Evolutionary conservation across 345 rosid genomes (phyloP), one percentile per base, ranked within the genome.

Genomic region (Raphanus sativus): DNA sequence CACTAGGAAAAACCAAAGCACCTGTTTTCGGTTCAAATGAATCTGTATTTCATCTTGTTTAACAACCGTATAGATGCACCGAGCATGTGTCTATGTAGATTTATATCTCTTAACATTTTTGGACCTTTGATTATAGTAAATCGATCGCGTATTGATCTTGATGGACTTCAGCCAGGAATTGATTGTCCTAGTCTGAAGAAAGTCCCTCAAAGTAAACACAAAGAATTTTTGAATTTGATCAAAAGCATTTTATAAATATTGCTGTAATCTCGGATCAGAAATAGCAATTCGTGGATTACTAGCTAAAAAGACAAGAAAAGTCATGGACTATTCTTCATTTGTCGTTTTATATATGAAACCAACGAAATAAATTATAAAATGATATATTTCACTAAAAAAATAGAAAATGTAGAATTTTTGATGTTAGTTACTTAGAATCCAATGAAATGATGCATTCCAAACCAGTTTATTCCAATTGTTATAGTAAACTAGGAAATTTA

Each of bases 321-420:
- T 77, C 81, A 71, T 58, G 67, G 67, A 58, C 55, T 29, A 25
- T 8, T 48, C 81, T 71, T 65, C 38, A 55, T 29, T 77, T 33
- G 25, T 42, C 33, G 80, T 38, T 38, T 38, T 11, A 38, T 38
- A 38, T 38, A 38, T 38, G 45, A 38, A 38, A 48, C 54, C 54
- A 48, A 48, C 5, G 1, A 3, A 48, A 48, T n/a, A 45, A 45
- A 48, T 48, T n/a, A 48, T 48, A 48, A 48, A 13, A 48, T 2
- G 6, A 13, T 48, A 11, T 12, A 2, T 48, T 48, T 48, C 55
- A 5, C 5, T 48, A 15, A 45, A n/a, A n/a, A 13, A 13, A 12
- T 48, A 38, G 7, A 48, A 48, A 48, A 48, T 48, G 16, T 48
- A 48, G 17, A 13, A 48, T 48, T 48, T 6, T 48, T 48, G 4